A percentile compares a stretch with the other conserved stretches of the same genome.
phyloP scores from a whole-genome alignment of 176 grass and related monocot genomes.

The Paspalum vaginatum region DNA sequence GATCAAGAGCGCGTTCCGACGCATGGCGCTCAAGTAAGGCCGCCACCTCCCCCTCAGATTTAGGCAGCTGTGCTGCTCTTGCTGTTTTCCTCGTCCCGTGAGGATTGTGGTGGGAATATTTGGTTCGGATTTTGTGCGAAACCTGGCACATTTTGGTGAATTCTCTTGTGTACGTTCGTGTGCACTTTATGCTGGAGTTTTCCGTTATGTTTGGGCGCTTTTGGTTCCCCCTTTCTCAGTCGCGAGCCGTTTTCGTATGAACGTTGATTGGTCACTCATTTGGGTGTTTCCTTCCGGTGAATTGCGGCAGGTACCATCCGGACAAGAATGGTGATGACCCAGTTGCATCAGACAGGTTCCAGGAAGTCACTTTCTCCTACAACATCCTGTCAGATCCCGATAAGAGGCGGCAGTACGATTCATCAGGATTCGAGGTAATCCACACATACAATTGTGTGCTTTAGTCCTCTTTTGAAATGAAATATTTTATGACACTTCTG shows the following conservation, averaged over 20 bases:
- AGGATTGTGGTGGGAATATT: neutral
- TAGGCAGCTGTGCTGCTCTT: neutral
- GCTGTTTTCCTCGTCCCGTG: neutral
- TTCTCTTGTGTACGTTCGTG: neutral
- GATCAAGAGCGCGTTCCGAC: conserved; percentile 93
- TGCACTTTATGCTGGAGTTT: conserved; percentile 12
- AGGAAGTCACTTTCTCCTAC: conserved; percentile 96
- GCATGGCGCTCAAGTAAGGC: conserved; percentile 94
- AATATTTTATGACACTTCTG: neutral
- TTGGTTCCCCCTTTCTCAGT: neutral
- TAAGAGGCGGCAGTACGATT: conserved; percentile 85
- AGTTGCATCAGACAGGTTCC: conserved; percentile 76
- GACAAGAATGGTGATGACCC: conserved; percentile 98
- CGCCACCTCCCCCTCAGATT: conserved; percentile 32
- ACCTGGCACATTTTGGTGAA: neutral
- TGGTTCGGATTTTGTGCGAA: neutral
- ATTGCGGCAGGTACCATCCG: conserved; percentile 75
- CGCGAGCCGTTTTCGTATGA: neutral
- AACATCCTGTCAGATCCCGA: conserved; percentile 86
- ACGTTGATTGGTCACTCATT: conserved; percentile 15
- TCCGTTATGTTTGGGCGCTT: neutral
- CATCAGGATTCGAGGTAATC: conserved; percentile 88
- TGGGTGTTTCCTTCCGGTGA: neutral
- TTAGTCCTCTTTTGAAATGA: neutral
- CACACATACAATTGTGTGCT: neutral